Conservation (phyloP, 2,329 filamentous ascomycete species). For the Botrytis elliptica region DNA sequence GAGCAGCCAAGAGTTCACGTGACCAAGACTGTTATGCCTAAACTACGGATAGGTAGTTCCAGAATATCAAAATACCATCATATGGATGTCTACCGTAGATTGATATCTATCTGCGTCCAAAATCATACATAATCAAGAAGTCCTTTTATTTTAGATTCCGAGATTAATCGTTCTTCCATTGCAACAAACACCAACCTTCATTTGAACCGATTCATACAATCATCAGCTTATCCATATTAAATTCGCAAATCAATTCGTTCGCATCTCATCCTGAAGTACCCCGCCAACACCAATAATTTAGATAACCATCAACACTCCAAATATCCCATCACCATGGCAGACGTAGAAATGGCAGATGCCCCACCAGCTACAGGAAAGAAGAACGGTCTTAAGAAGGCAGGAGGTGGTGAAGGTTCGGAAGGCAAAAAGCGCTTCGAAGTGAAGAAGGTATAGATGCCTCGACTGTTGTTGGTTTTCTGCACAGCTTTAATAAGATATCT, state of each 20-base stretch:
- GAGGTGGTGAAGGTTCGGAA: constrained; percentile 54
- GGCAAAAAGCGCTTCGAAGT: constrained; percentile 96
- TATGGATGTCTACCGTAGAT: neutral
- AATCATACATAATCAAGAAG: neutral
- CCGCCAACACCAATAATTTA: constrained; percentile 25
- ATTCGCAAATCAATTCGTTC: constrained; percentile 6
- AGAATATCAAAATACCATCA: neutral
- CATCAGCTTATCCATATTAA: neutral
- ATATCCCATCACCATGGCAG: constrained; percentile 65
- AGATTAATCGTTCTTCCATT: neutral
- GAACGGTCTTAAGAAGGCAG: constrained; percentile 49
- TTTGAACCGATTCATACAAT: neutral
- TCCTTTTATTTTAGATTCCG: neutral
- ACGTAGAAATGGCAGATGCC: constrained; percentile 95
- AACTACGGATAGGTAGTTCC: constrained; percentile 1
- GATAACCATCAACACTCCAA: constrained; percentile 1
- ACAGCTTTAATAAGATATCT: constrained; percentile 21
- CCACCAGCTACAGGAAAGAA: constrained; percentile 58
- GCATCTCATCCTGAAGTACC: constrained; percentile 23
- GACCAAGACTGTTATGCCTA: neutral
- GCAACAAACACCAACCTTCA: neutral
- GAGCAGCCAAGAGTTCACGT: neutral
- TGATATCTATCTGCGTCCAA: neutral
- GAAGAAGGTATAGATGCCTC: constrained; percentile 72
- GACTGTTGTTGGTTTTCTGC: neutral